Percentiles rank a stretch among this genome's conserved stretches.
Conservation (phyloP, 179 eudicot genomes). For the Silene coronaria region DNA sequence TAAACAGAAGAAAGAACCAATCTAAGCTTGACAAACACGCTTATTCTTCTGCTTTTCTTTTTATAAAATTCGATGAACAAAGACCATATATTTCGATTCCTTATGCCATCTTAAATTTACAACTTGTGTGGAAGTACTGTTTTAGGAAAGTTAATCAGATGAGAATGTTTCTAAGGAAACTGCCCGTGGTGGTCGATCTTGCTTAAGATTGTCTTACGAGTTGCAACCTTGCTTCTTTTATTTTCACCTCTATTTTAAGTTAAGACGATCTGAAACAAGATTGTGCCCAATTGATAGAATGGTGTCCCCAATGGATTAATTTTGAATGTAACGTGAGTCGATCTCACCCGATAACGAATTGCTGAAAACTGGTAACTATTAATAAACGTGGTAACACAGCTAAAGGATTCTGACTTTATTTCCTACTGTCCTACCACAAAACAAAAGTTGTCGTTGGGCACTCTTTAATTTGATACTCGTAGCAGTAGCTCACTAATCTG, state of each 20-base stretch:
- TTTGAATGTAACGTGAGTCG: too few species aligned
- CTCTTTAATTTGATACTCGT: background rate
- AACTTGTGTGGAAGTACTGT: background rate
- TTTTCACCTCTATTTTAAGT: too few species aligned
- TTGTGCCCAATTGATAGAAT: too few species aligned
- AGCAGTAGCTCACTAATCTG: too few species aligned
- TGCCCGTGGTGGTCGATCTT: too few species aligned
- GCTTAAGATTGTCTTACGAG: too few species aligned
- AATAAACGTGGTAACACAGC: background rate
- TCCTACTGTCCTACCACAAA: background rate
- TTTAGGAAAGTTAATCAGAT: background rate
- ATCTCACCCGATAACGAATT: too few species aligned
- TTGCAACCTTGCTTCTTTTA: too few species aligned
- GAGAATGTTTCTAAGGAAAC: too few species aligned
- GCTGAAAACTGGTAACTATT: background rate
- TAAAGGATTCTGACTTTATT: background rate
- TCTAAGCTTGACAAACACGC: background rate
- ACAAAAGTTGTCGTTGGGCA: background rate
- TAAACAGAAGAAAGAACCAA: background rate
- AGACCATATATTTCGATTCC: background rate
- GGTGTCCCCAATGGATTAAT: too few species aligned
- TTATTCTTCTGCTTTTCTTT: background rate
- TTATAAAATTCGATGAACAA: background rate
- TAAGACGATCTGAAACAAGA: too few species aligned
- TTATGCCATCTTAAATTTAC: background rate